phyloP scores from a whole-genome alignment of 768 basidiomycete genomes.

The Pulveroboletus sp. region DNA sequence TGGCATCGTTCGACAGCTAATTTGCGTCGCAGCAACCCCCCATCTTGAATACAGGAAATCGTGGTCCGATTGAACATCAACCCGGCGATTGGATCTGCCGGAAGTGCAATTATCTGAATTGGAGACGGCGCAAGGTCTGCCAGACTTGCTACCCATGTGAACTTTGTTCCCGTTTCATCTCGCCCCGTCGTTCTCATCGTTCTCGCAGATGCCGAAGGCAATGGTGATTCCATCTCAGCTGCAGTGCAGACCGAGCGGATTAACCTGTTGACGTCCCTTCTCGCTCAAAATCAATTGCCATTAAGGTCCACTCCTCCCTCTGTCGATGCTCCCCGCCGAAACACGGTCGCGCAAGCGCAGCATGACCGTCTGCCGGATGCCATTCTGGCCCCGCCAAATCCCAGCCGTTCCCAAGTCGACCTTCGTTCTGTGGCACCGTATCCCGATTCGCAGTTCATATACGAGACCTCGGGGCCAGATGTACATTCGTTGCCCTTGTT shows the following conservation, averaged over 20 bases:
- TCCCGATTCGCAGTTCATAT: conserved; percentile 51
- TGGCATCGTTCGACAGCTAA: not conserved
- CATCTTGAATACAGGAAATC: conserved; percentile 84
- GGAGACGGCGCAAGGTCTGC: conserved; percentile 84
- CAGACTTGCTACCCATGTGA: conserved; percentile 83
- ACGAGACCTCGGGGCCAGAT: conserved; percentile 55
- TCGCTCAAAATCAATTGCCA: conserved; percentile 49
- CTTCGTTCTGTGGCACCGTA: conserved; percentile 39
- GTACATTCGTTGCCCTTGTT: conserved; percentile 40
- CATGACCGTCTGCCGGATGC: conserved; percentile 38
- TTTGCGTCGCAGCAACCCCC: conserved; percentile 59
- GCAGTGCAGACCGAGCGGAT: conserved; percentile 85
- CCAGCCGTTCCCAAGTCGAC: conserved; percentile 48
- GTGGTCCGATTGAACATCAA: conserved; percentile 83
- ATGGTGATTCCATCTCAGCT: conserved; percentile 81
- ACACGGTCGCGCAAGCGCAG: conserved; percentile 45
- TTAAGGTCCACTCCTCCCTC: conserved; percentile 15
- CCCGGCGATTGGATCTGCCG: conserved; percentile 80
- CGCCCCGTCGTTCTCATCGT: conserved; percentile 10
- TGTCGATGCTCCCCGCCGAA: conserved; percentile 33
- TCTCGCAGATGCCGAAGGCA: conserved; percentile 72
- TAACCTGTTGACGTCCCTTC: conserved; percentile 69
- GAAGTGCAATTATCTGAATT: conserved; percentile 85
- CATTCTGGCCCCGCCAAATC: conserved; percentile 30
- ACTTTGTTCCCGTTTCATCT: conserved; percentile 27